phyloP scores from a whole-genome alignment of 1,139 yeast species.

The Lipomyces yarrowii region DNA sequence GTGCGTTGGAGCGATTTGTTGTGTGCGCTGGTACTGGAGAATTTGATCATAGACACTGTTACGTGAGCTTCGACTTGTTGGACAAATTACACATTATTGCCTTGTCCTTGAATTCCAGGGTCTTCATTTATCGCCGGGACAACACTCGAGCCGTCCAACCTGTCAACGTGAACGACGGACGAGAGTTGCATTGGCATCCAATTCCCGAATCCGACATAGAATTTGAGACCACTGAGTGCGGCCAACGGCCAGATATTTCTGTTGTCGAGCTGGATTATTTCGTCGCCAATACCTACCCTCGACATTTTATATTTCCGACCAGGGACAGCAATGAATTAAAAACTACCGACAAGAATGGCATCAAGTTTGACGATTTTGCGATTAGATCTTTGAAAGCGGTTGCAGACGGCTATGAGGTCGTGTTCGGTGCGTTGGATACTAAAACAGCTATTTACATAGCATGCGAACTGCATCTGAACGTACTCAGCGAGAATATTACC shows the following conservation, averaged over 20 bases:
- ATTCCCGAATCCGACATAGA: conserved; percentile 9
- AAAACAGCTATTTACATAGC: conserved; percentile 9
- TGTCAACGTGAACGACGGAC: background rate
- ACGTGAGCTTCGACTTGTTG: conserved; percentile 20
- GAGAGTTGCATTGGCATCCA: conserved; percentile 14
- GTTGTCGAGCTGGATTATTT: conserved; percentile 22
- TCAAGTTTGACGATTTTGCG: conserved; percentile 22
- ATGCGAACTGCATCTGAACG: conserved; percentile 11
- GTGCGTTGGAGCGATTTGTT: conserved; percentile 7
- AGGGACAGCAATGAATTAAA: background rate
- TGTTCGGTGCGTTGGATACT: conserved; percentile 22
- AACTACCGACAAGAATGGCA: background rate
- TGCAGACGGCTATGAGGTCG: conserved; percentile 14
- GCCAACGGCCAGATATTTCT: conserved; percentile 4
- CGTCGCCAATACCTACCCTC: conserved; percentile 15
- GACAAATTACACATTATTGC: conserved; percentile 15
- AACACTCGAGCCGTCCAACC: background rate
- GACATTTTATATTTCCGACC: conserved; percentile 2
- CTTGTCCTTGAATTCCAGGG: conserved; percentile 20
- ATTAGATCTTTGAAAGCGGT: conserved; percentile 6
- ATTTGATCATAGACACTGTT: conserved; percentile 7
- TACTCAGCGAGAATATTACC: conserved; percentile 4
- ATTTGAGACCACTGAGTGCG: background rate
- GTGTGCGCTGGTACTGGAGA: conserved; percentile 27
- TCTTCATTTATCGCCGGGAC: conserved; percentile 11